phyloP scores from a whole-genome alignment of 306 rosid genomes.

The Pyrus betulifolia region DNA sequence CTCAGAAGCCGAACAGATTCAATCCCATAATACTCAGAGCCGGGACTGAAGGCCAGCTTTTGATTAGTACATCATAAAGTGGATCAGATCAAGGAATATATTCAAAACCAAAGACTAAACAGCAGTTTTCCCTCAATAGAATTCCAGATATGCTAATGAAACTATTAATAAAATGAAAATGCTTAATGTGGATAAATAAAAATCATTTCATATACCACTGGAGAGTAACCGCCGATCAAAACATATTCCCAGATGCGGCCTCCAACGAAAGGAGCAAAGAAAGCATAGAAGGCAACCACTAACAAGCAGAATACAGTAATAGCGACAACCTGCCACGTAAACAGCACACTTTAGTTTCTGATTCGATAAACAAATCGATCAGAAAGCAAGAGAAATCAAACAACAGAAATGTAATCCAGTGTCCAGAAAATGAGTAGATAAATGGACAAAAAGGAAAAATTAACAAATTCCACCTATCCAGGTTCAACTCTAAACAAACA shows the following conservation, averaged over 20 bases:
- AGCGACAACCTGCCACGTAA: constrained; percentile 69
- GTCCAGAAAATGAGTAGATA: not conserved
- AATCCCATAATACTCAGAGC: not conserved
- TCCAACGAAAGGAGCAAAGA: constrained; percentile 90
- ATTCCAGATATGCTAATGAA: not conserved
- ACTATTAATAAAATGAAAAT: not conserved
- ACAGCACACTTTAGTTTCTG: constrained; percentile 22
- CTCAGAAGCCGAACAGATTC: not conserved
- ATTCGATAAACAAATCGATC: not conserved
- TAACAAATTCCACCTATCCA: not conserved
- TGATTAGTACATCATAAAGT: not conserved
- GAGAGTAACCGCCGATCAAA: constrained; percentile 66
- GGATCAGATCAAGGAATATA: not conserved
- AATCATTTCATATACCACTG: constrained; percentile 57
- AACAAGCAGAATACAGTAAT: constrained; percentile 80
- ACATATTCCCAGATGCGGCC: constrained; percentile 71
- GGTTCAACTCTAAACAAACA: not conserved
- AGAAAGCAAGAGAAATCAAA: not conserved
- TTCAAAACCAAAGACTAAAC: not conserved
- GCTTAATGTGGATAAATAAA: not conserved
- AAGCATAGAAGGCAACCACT: constrained; percentile 89
- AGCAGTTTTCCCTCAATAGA: not conserved
- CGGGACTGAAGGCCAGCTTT: not conserved
- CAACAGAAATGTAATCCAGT: not conserved
- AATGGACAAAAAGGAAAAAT: not conserved